Evolutionary conservation across 345 rosid genomes (phyloP).

Genomic region (Populus alba): DNA sequence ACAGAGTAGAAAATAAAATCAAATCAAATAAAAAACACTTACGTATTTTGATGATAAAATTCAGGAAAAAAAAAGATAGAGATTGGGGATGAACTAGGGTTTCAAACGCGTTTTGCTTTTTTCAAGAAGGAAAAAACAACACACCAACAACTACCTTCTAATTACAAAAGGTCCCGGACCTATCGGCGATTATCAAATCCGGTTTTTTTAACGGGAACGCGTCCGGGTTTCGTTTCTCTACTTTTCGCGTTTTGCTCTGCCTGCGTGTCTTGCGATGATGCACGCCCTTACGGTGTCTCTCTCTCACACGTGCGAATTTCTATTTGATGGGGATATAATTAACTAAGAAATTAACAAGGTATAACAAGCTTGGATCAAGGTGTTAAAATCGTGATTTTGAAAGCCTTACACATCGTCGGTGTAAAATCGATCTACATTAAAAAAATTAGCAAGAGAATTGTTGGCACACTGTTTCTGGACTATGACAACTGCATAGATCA

Average conservation of each 20-base stretch:
- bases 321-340: no score
- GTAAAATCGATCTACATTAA: no score
- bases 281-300: slow-evolving; percentile 19
- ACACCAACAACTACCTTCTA: slow-evolving; percentile 1
- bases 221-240: slow-evolving; percentile 74
- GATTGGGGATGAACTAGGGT: neutral
- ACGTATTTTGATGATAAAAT: neutral
- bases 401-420: no score
- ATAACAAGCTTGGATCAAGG: no score
- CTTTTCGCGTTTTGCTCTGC: slow-evolving; percentile 12
- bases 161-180: slow-evolving; percentile 53
- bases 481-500: no score
- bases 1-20: neutral
- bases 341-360: no score
- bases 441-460: no score
- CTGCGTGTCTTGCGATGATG: slow-evolving; percentile 23
- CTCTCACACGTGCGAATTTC: neutral
- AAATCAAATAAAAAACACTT: slow-evolving; percentile 1
- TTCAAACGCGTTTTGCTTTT: neutral
- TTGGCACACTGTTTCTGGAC: no score
- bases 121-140: no score
- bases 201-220: slow-evolving; percentile 41
- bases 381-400: no score
- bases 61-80: neutral
- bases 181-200: slow-evolving; percentile 71